Conservation (phyloP, 169 alveolate species). For the Ichthyophthirius multifiliis region DNA sequence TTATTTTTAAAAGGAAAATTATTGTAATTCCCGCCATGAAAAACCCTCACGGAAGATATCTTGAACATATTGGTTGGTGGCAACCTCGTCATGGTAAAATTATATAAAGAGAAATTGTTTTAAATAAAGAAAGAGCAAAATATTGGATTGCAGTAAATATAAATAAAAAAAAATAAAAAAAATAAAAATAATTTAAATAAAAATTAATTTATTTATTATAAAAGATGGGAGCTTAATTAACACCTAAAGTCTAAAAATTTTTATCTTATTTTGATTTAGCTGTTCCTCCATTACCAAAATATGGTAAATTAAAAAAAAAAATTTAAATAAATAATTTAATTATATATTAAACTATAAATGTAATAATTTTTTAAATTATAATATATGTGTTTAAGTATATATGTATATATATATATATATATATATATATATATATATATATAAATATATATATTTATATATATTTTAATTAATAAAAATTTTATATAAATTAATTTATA, state of each 20-base stretch:
- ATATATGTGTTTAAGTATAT: not conserved
- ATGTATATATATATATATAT: not conserved
- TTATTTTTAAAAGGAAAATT: constrained; percentile 36
- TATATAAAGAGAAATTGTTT: constrained; percentile 45
- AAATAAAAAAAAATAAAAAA: not conserved
- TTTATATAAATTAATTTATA: no score
- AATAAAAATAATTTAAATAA: not conserved
- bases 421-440: no score
- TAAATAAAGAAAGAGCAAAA: constrained; percentile 44
- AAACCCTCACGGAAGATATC: constrained; percentile 45
- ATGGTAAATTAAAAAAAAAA: not conserved
- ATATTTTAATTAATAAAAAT: no score
- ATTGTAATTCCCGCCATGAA: constrained; percentile 35
- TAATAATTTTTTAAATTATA: not conserved
- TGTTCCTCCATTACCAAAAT: constrained; percentile 26
- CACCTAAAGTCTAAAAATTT: constrained; percentile 26
- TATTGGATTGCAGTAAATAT: constrained; percentile 53
- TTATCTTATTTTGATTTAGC: constrained; percentile 27
- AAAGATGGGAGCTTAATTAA: constrained; percentile 25
- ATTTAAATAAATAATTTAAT: not conserved
- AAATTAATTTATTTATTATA: not conserved
- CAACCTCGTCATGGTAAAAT: constrained; percentile 48
- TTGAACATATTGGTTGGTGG: constrained; percentile 65
- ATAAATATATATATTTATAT: no score
- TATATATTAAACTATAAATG: not conserved